These are phyloP conservation scores for Citrullus amarus DNA, from an alignment of 306 rosid genomes.

Conservation along the genomic window DNA sequence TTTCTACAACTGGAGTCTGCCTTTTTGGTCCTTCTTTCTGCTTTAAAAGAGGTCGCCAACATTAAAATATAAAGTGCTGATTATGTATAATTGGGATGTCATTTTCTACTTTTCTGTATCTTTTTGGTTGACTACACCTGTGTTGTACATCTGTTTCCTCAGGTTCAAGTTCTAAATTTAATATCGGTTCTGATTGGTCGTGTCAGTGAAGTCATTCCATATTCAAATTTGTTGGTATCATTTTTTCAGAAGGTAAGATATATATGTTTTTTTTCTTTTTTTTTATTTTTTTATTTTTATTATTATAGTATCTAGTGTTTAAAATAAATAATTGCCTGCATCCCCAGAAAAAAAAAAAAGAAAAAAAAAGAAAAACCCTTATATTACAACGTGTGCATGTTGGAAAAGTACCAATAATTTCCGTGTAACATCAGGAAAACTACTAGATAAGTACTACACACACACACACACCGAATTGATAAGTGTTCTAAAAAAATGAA, in stretches of 20 bases:
- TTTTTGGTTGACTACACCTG: conserved; percentile 4
- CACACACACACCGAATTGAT: too few relatives aligned
- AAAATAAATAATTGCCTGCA: neutral
- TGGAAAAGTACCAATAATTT: neutral
- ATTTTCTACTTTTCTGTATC: neutral
- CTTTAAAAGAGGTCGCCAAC: neutral
- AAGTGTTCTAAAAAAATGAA: neutral
- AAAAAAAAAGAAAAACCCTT: neutral
- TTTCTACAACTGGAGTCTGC: neutral
- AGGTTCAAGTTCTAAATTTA: conserved; percentile 92
- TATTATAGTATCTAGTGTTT: neutral
- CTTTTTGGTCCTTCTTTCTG: neutral
- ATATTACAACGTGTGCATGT: neutral
- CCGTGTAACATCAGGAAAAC: neutral
- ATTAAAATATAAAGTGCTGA: neutral
- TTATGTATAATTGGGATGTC: neutral
- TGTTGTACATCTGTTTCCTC: conserved; percentile 26
- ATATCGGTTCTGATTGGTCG: conserved; percentile 68
- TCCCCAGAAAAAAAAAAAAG: too few relatives aligned
- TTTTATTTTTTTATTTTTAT: too few relatives aligned
- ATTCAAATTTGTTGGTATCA: conserved; percentile 61
- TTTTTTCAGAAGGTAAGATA: conserved; percentile 73
- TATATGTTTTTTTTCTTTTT: neutral
- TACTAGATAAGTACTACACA: neutral
- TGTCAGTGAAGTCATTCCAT: conserved; percentile 66